Conservation (phyloP, 2,329 filamentous ascomycete species). For the Didymella exigua region DNA sequence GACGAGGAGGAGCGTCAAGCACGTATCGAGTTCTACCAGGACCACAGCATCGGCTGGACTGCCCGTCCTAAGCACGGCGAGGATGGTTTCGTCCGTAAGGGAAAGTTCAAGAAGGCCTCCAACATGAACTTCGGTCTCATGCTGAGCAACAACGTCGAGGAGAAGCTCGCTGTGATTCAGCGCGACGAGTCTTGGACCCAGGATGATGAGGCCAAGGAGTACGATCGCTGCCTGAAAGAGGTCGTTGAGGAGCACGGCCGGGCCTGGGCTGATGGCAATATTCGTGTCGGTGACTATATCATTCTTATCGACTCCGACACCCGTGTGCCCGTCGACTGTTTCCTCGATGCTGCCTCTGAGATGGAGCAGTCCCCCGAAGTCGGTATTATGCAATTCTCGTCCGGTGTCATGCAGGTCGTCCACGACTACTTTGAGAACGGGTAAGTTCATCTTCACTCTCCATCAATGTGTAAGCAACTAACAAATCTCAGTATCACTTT, state of each 20-base stretch:
- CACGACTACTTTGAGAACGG: conserved; percentile 73
- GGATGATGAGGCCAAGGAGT: conserved; percentile 28
- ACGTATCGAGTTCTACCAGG: conserved; percentile 54
- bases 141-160: conserved; percentile 66
- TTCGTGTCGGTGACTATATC: conserved; percentile 82
- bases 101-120: conserved; percentile 55
- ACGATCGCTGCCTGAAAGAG: conserved; percentile 58
- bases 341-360: conserved; percentile 76
- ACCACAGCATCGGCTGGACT: conserved; percentile 56
- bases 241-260: conserved; percentile 70
- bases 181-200: conserved; percentile 45
- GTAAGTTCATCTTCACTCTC: not conserved
- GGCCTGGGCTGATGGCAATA: conserved; percentile 82
- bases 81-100: conserved; percentile 34
- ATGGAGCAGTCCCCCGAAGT: conserved; percentile 81
- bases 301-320: conserved; percentile 76
- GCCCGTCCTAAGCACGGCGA: conserved; percentile 49
- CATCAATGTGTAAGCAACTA: not conserved
- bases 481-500: conserved; percentile 63
- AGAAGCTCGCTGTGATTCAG: conserved; percentile 55
- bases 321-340: conserved; percentile 74
- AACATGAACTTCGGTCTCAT: conserved; percentile 75
- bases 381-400: conserved; percentile 75
- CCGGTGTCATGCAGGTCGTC: conserved; percentile 76
- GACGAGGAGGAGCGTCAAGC: conserved; percentile 52